Evolutionary conservation across 805 yeast species (phyloP).

Genomic region (Yarrowia sp.): DNA sequence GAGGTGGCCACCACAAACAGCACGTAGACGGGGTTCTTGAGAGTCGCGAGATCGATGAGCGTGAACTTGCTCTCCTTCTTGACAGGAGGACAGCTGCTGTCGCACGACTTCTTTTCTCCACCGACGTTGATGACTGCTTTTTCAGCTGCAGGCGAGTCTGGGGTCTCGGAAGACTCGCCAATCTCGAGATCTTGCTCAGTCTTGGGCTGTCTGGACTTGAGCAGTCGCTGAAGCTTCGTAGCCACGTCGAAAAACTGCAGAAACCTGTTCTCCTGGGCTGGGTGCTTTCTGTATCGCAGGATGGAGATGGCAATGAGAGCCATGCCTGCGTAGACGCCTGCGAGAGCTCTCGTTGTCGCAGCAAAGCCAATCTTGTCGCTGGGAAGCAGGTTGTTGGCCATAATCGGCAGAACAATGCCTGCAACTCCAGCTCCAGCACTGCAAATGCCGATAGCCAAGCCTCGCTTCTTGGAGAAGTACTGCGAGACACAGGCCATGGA

Average conservation of each 20-base stretch:
- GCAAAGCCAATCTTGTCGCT: slow-evolving; percentile 41
- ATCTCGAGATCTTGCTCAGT: background rate
- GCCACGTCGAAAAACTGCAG: background rate
- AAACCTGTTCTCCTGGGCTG: background rate
- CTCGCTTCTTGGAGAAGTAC: slow-evolving; percentile 32
- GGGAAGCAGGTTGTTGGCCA: slow-evolving; percentile 45
- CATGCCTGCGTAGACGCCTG: slow-evolving; percentile 33
- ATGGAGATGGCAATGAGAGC: slow-evolving; percentile 26
- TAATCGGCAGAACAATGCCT: slow-evolving; percentile 37
- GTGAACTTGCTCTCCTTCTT: slow-evolving; percentile 7
- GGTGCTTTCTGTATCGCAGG: slow-evolving; percentile 2
- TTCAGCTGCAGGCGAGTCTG: background rate
- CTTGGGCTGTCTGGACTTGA: background rate
- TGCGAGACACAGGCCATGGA: slow-evolving; percentile 33
- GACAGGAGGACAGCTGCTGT: background rate
- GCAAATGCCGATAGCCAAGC: slow-evolving; percentile 34
- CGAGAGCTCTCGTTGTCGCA: slow-evolving; percentile 48
- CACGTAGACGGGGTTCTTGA: slow-evolving; percentile 29
- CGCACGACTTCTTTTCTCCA: slow-evolving; percentile 2
- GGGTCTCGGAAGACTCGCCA: background rate
- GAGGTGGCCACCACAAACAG: slow-evolving; percentile 42
- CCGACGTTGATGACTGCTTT: background rate
- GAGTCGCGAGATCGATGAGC: background rate
- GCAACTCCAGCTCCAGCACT: slow-evolving; percentile 35
- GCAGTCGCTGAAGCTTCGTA: background rate